Evolutionary conservation across 1,139 yeast species (phyloP).

Genomic region (Sugiyamaella novakii): DNA sequence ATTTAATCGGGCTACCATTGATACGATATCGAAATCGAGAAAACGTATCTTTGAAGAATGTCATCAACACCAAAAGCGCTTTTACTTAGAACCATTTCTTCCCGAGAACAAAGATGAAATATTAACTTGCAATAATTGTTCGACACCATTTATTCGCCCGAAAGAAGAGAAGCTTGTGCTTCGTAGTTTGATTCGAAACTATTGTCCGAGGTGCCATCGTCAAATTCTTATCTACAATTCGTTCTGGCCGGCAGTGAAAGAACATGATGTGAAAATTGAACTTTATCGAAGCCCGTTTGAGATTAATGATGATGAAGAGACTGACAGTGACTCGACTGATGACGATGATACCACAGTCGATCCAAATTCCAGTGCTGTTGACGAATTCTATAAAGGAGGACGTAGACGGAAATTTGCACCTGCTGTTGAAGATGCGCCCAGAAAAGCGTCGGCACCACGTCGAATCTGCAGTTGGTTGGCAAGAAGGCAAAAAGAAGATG

Average conservation of each 20-base stretch:
- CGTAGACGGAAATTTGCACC: constrained; percentile 23
- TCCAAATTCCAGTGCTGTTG: not conserved
- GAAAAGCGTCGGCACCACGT: constrained; percentile 24
- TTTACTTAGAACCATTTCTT: constrained; percentile 30
- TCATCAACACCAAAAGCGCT: constrained; percentile 22
- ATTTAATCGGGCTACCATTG: not conserved
- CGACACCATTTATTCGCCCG: constrained; percentile 30
- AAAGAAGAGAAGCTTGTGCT: constrained; percentile 25
- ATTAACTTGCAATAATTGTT: constrained; percentile 34
- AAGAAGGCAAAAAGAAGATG: constrained; percentile 21
- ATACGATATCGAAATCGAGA: no score
- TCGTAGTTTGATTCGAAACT: constrained; percentile 23
- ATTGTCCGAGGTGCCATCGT: constrained; percentile 41
- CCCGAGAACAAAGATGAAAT: constrained; percentile 22
- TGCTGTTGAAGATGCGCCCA: constrained; percentile 23
- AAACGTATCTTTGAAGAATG: constrained; percentile 15
- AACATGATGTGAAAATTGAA: constrained; percentile 26
- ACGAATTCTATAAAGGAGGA: not conserved
- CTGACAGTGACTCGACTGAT: constrained; percentile 17
- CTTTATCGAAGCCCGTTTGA: constrained; percentile 26
- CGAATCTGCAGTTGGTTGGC: constrained; percentile 29
- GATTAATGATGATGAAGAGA: constrained; percentile 16
- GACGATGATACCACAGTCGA: constrained; percentile 5
- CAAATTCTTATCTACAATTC: constrained; percentile 36
- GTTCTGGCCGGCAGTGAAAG: constrained; percentile 36